phyloP scores from a whole-genome alignment of 768 basidiomycete species.

The Cyclocybe cylindracea region DNA sequence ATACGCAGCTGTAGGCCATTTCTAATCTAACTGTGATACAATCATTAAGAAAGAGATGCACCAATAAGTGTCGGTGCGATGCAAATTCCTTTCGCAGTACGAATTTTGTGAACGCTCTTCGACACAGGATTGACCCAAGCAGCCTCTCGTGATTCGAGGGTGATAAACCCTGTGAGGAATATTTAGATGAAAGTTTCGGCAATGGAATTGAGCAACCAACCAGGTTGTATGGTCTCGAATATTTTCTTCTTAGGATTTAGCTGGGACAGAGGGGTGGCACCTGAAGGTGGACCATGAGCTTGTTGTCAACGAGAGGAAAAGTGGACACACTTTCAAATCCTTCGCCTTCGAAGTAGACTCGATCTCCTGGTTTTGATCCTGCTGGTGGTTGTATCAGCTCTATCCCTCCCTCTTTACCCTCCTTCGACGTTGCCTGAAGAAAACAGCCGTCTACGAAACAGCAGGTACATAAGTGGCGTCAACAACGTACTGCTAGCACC shows the following conservation, averaged over 20 bases:
- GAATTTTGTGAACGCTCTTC: constrained; percentile 78
- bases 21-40: constrained; percentile 11
- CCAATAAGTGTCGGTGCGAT: constrained; percentile 80
- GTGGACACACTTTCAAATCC: constrained; percentile 72
- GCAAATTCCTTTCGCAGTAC: constrained; percentile 85
- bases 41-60: constrained; percentile 81
- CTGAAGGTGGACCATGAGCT: constrained; percentile 29
- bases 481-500: constrained; percentile 80
- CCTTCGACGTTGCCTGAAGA: constrained; percentile 82
- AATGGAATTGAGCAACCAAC: constrained; percentile 34
- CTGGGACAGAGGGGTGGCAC: constrained; percentile 70
- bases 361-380: constrained; percentile 86
- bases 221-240: constrained; percentile 95
- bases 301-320: background rate
- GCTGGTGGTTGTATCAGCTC: constrained; percentile 90
- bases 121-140: constrained; percentile 90
- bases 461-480: background rate
- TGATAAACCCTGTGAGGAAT: constrained; percentile 69
- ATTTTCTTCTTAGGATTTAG: constrained; percentile 99
- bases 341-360: constrained; percentile 92
- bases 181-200: background rate
- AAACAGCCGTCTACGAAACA: constrained; percentile 2
- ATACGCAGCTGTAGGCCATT: background rate
- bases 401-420: constrained; percentile 86
- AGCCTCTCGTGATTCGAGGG: constrained; percentile 83